These are phyloP conservation scores for Suhomyces terraborum DNA, from an alignment of 1,139 yeast genomes.

Conservation along the genomic window DNA sequence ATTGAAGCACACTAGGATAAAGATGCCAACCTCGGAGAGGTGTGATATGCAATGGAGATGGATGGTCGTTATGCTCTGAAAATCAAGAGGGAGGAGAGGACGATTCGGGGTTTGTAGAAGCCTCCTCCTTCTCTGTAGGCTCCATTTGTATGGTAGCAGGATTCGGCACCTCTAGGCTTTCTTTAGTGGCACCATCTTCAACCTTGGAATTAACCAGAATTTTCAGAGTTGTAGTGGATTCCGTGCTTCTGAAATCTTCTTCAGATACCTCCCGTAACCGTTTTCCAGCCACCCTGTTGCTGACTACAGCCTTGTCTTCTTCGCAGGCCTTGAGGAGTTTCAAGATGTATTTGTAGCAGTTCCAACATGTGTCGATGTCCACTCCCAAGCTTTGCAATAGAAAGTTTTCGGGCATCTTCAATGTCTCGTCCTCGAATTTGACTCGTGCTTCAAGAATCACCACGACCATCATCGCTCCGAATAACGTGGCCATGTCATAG, in stretches of 20 bases:
- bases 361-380: constrained; percentile 26
- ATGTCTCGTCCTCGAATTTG: constrained; percentile 20
- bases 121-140: too few species aligned
- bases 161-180: too few species aligned
- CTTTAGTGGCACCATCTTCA: neutral
- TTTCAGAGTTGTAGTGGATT: neutral
- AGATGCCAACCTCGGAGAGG: too few species aligned
- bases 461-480: constrained; percentile 37
- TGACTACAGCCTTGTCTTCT: constrained; percentile 31
- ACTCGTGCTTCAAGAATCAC: constrained; percentile 33
- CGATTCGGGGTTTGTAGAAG: neutral
- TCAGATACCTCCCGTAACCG: constrained; percentile 25
- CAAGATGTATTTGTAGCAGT: constrained; percentile 38
- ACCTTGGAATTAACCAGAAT: neutral
- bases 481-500: constrained; percentile 36
- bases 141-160: too few species aligned
- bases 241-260: constrained; percentile 17
- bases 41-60: too few species aligned
- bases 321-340: constrained; percentile 32
- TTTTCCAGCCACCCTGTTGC: constrained; percentile 35
- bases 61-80: too few species aligned
- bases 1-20: neutral
- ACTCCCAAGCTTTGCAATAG: constrained; percentile 23
- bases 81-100: too few species aligned
- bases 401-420: constrained; percentile 29